Base-by-base conservation (phyloP, 176 grass and related monocot genomes). In the Ampelocalamus luodianensis region DNA sequence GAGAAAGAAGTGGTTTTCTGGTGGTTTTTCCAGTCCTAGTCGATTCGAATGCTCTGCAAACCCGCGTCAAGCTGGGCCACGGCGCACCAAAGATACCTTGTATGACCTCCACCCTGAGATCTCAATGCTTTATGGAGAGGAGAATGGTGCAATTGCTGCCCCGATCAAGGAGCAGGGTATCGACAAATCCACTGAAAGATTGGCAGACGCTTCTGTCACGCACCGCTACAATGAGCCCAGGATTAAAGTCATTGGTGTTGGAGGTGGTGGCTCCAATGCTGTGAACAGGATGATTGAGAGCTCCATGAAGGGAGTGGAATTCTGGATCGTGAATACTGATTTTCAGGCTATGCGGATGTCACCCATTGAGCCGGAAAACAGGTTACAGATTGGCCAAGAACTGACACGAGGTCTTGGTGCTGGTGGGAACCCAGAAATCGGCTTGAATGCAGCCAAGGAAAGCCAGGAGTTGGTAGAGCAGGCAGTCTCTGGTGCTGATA, bases 261-360 rank as follows among this genome's bases (percentile, higher is more conserved):
- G 94, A 1, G 94, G 94, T n/a, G 94, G 91, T 6, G 91, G 91
- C 59, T 96, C 94, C 11, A 96, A 96, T 59, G 91, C 91, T 18
- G 94, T 96, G 42, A 96, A 96, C 82, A 92, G 91, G 77, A 96
- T 96, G 94, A 91, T 93, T 74, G 91, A 96, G 79, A 88, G 84
- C 76, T 88, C 83, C 39, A 96, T 96, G 91, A 91, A 86, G 55
- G 91, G 91, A 14, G 94, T 96, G 63, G 94, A 96, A 17, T 96
- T 96, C 80, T 96, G 91, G 91, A 90, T 96, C 37, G 94, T 93
- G 72, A 96, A 93, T 23, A 96, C 94, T 26, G 94, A 96, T 89
- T 87, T 96, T 78, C 94, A 96, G 66, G 94, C 94, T 14, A 96
- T 96, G 89, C 61, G 91, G 74, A 93, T 93, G 63, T 93, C 94